These are phyloP conservation scores for Penicillium longicatenatum DNA, from an alignment of 495 filamentous ascomycete genomes.

Conservation along the genomic window DNA sequence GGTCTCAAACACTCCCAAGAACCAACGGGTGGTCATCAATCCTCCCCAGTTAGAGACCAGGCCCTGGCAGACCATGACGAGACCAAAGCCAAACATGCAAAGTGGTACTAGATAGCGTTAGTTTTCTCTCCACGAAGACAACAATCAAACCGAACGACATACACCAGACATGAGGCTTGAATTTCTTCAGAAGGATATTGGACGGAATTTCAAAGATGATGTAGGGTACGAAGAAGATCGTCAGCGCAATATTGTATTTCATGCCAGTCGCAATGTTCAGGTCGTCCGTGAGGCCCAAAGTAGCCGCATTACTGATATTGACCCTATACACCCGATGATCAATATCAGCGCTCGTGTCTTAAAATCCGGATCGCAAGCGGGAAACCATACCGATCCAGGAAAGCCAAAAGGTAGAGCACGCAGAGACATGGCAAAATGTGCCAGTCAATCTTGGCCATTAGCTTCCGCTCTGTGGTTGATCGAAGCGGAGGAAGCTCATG, in stretches of 20 bases:
- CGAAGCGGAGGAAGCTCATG: slow-evolving; percentile 37
- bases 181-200: slow-evolving; percentile 80
- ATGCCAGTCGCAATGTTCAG: slow-evolving; percentile 55
- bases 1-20: slow-evolving; percentile 84
- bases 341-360: slow-evolving; percentile 5
- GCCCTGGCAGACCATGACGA: slow-evolving; percentile 77
- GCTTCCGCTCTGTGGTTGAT: slow-evolving; percentile 65
- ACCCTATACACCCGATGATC: slow-evolving; percentile 37
- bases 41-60: slow-evolving; percentile 77
- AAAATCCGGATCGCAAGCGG: background rate
- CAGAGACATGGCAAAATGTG: slow-evolving; percentile 80
- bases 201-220: slow-evolving; percentile 84
- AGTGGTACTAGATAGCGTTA: slow-evolving; percentile 49
- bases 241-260: slow-evolving; percentile 77
- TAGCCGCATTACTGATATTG: slow-evolving; percentile 69
- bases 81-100: slow-evolving; percentile 84
- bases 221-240: slow-evolving; percentile 94
- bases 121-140: background rate
- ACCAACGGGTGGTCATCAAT: slow-evolving; percentile 80
- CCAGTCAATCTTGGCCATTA: slow-evolving; percentile 77
- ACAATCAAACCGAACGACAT: slow-evolving; percentile 5
- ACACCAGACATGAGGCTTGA: slow-evolving; percentile 82
- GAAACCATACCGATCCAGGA: slow-evolving; percentile 69
- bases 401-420: slow-evolving; percentile 83
- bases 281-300: slow-evolving; percentile 64